Percentiles rank a stretch among this genome's conserved stretches.
Evolutionary conservation across 495 filamentous ascomycete species (phyloP).

Genomic region (Trichoderma gamsii): DNA sequence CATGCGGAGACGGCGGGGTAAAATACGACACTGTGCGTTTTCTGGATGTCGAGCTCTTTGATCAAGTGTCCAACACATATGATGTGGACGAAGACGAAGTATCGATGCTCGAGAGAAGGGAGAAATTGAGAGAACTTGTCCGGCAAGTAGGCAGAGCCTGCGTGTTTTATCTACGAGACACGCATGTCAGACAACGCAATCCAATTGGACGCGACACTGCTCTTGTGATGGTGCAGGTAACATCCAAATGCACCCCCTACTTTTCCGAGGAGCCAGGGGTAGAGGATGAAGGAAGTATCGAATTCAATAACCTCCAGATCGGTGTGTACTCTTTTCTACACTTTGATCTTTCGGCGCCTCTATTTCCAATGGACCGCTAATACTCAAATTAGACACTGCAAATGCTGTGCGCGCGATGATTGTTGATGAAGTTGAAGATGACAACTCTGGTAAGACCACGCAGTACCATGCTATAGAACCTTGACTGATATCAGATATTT

Average conservation of each 20-base stretch:
- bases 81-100: not conserved
- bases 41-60: conserved; percentile 52
- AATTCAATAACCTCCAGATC: conserved; percentile 35
- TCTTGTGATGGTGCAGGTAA: conserved; percentile 33
- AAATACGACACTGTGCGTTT: conserved; percentile 50
- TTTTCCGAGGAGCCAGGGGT: conserved; percentile 33
- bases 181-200: conserved; percentile 32
- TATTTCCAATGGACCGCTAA: conserved; percentile 19
- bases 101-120: not conserved
- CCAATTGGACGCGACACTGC: conserved; percentile 40
- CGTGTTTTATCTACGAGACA: conserved; percentile 43
- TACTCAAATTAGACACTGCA: conserved; percentile 32
- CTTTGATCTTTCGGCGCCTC: not conserved
- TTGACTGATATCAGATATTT: not conserved
- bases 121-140: not conserved
- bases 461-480: not conserved
- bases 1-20: conserved; percentile 52
- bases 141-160: conserved; percentile 35
- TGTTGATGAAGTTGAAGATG: conserved; percentile 50
- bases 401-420: conserved; percentile 34
- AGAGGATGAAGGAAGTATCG: conserved; percentile 28
- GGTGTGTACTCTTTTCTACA: conserved; percentile 38
- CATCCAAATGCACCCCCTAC: conserved; percentile 37
- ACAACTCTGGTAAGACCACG: conserved; percentile 46
- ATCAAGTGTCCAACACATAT: conserved; percentile 24